Percentiles rank a stretch among this genome's conserved stretches.
Evolutionary conservation across 2,329 filamentous ascomycete species (phyloP).

Genomic region (Xylariaceae sp.): DNA sequence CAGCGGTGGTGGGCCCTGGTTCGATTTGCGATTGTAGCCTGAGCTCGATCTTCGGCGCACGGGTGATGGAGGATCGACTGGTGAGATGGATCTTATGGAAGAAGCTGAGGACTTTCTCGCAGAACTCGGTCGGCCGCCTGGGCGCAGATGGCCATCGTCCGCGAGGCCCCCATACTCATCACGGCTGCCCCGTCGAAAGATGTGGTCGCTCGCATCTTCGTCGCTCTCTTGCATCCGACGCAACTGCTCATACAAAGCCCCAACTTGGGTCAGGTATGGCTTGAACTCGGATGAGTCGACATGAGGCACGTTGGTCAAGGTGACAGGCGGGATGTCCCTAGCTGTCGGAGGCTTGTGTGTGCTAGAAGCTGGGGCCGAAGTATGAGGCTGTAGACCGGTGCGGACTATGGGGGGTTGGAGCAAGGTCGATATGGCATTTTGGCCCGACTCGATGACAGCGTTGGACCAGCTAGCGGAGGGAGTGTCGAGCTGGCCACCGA

Average conservation of each 20-base stretch:
- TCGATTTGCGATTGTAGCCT: constrained; percentile 53
- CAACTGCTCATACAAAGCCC: constrained; percentile 83
- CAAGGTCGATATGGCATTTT: constrained; percentile 95
- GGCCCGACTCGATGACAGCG: constrained; percentile 67
- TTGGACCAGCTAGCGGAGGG: constrained; percentile 54
- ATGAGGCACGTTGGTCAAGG: constrained; percentile 81
- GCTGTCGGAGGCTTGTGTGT: constrained; percentile 79
- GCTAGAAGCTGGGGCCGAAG: constrained; percentile 64
- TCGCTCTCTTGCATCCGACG: constrained; percentile 77
- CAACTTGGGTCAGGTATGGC: constrained; percentile 81
- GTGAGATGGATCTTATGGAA: constrained; percentile 49
- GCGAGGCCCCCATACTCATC: constrained; percentile 38
- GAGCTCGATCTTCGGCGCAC: constrained; percentile 42
- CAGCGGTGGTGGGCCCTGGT: constrained; percentile 76
- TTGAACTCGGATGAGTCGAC: constrained; percentile 79
- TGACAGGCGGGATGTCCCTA: constrained; percentile 88
- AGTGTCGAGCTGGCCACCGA: constrained; percentile 79
- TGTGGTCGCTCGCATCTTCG: constrained; percentile 54
- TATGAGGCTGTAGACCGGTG: constrained; percentile 80
- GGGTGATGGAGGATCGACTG: constrained; percentile 44
- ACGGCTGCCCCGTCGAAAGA: constrained; percentile 39
- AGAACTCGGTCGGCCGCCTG: constrained; percentile 38
- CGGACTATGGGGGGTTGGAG: constrained; percentile 86
- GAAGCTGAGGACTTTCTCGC: constrained; percentile 42
- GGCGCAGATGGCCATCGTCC: constrained; percentile 48